These are phyloP conservation scores for Pseudopyricularia javanii DNA, from an alignment of 2,329 filamentous ascomycete species.

Conservation along the genomic window DNA sequence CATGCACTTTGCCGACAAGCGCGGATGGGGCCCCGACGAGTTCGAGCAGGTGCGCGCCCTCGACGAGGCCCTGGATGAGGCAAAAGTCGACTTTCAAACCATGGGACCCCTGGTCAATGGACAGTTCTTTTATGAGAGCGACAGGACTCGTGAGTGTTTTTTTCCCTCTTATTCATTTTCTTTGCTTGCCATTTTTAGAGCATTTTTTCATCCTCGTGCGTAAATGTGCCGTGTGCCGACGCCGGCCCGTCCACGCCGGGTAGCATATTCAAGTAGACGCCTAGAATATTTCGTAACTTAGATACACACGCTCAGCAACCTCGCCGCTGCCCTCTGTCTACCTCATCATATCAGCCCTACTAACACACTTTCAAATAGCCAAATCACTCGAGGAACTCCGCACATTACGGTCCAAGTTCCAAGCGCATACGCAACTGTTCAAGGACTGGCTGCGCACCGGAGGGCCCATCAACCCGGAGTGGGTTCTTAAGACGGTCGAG, in stretches of 20 bases:
- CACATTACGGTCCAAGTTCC: conserved; percentile 29
- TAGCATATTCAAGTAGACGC: no score
- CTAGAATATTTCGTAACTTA: no score
- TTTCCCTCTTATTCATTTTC: neutral
- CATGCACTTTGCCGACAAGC: conserved; percentile 44
- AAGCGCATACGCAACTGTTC: conserved; percentile 34
- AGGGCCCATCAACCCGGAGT: conserved; percentile 42
- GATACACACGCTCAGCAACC: neutral
- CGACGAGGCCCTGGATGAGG: conserved; percentile 43
- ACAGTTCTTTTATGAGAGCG: conserved; percentile 44
- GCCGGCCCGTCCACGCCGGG: no score
- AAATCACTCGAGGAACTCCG: conserved; percentile 40
- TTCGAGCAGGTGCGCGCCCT: conserved; percentile 45
- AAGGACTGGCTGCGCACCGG: conserved; percentile 41
- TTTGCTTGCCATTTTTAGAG: conserved; percentile 4
- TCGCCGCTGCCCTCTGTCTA: neutral
- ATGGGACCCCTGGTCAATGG: conserved; percentile 42
- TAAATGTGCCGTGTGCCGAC: no score
- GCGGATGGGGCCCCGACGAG: conserved; percentile 45
- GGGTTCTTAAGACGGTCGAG: conserved; percentile 37
- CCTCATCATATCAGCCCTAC: no score
- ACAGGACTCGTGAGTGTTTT: conserved; percentile 34
- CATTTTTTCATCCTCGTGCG: conserved; percentile 3
- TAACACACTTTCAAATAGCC: conserved; percentile 18
- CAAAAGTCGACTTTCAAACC: conserved; percentile 48